Conservation (phyloP, 345 rosid species). For the Gossypium thurberi region DNA sequence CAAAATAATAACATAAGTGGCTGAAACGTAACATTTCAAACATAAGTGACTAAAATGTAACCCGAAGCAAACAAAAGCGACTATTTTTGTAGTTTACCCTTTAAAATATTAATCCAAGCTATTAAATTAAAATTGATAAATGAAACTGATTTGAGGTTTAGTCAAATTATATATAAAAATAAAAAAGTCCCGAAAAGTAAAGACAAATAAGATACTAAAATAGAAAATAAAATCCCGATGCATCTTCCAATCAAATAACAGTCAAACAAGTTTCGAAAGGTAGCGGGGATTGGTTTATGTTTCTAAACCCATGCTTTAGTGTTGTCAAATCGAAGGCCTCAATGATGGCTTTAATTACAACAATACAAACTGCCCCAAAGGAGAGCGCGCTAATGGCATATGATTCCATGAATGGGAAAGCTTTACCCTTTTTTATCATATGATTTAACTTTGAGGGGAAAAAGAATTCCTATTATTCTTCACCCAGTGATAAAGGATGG, state of each 20-base stretch:
- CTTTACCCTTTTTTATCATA: neutral
- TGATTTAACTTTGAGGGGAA: neutral
- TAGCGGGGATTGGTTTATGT: conserved; percentile 10
- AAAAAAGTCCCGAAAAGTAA: neutral
- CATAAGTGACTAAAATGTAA: too few relatives aligned
- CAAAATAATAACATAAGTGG: too few relatives aligned
- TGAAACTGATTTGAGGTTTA: too few relatives aligned
- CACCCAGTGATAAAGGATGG: neutral
- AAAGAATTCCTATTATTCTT: neutral
- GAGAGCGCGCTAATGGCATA: neutral
- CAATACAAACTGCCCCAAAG: neutral
- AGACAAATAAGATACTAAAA: neutral
- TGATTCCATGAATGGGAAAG: neutral
- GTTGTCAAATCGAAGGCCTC: conserved; percentile 35
- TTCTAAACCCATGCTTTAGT: conserved; percentile 19
- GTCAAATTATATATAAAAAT: neutral
- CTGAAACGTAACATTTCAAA: too few relatives aligned
- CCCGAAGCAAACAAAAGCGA: too few relatives aligned
- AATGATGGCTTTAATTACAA: conserved; percentile 13
- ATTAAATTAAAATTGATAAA: too few relatives aligned
- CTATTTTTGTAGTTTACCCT: too few relatives aligned
- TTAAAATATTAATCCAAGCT: too few relatives aligned
- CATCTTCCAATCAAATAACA: conserved; percentile 19
- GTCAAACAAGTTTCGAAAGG: conserved; percentile 34
- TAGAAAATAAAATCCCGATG: neutral